Percentiles rank a stretch among this genome's conserved stretches.
phyloP scores from a whole-genome alignment of 2,329 filamentous ascomycete species.

The Colletotrichum tamarilloi region DNA sequence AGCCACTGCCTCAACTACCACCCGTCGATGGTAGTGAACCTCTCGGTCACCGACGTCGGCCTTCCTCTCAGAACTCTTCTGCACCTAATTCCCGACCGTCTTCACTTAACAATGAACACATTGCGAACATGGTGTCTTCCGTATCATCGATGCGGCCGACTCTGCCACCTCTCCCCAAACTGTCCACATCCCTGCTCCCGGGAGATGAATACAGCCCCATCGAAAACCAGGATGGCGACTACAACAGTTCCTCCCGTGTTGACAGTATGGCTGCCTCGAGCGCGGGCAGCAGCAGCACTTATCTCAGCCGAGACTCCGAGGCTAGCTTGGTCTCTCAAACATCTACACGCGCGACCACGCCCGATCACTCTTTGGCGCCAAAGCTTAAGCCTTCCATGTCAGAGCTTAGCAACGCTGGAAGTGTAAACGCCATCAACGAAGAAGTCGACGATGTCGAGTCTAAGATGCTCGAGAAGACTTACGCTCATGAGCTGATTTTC shows the following conservation, averaged over 20 bases:
- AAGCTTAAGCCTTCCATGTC: constrained; percentile 72
- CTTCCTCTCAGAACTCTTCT: constrained; percentile 40
- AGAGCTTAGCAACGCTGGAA: constrained; percentile 75
- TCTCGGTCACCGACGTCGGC: constrained; percentile 34
- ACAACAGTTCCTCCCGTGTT: constrained; percentile 64
- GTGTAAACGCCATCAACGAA: constrained; percentile 72
- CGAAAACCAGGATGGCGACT: constrained; percentile 63
- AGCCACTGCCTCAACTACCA: constrained; percentile 76
- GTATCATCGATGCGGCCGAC: constrained; percentile 59
- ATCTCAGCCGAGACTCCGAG: constrained; percentile 83
- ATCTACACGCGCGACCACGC: constrained; percentile 90
- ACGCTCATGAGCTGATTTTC: constrained; percentile 88
- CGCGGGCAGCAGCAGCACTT: constrained; percentile 82
- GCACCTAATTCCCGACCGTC: constrained; percentile 55
- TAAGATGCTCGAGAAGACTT: constrained; percentile 90
- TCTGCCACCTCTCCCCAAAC: constrained; percentile 67
- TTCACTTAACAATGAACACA: constrained; percentile 53
- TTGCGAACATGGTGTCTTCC: constrained; percentile 57
- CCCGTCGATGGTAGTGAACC: constrained; percentile 54
- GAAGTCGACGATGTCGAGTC: constrained; percentile 84
- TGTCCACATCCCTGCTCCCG: constrained; percentile 62
- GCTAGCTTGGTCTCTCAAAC: constrained; percentile 82
- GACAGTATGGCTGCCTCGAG: constrained; percentile 82
- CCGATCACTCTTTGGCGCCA: constrained; percentile 70
- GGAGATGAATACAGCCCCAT: constrained; percentile 60